Evolutionary conservation across 139 green algal genomes (phyloP).

Genomic region (Eudorina sp.): DNA sequence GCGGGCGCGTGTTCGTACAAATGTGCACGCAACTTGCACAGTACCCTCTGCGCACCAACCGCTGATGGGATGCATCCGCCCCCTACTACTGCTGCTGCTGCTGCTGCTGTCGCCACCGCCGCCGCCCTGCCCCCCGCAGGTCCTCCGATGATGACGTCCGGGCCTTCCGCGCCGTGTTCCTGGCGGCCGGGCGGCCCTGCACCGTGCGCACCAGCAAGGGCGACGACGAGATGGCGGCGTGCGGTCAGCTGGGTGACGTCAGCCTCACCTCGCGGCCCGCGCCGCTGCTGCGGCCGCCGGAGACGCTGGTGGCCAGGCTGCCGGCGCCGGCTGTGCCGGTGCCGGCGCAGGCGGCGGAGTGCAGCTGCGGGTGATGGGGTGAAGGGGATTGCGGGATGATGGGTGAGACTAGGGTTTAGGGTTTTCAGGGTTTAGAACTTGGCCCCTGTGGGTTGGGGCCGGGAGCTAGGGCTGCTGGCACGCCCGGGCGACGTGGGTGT

Average conservation of each 20-base stretch:
- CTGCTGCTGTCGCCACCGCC: too few relatives aligned
- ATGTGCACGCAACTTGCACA: too few relatives aligned
- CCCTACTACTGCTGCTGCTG: too few relatives aligned
- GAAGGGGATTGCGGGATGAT: too few relatives aligned
- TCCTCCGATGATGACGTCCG: slow-evolving; percentile 3
- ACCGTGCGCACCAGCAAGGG: slow-evolving; percentile 83
- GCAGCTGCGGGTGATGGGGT: background rate
- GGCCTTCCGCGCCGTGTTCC: slow-evolving; percentile 47
- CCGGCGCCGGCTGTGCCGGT: background rate
- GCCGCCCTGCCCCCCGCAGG: background rate
- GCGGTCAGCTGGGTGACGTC: slow-evolving; percentile 83
- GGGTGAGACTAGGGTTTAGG: too few relatives aligned
- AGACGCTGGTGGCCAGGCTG: slow-evolving; percentile 36
- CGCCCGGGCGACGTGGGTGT: too few relatives aligned
- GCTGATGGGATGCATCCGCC: too few relatives aligned
- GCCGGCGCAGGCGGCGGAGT: background rate
- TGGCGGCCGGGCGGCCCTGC: slow-evolving; percentile 75
- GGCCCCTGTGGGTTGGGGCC: too few relatives aligned
- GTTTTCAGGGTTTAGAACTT: too few relatives aligned
- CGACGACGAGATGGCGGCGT: slow-evolving; percentile 90
- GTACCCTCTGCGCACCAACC: too few relatives aligned
- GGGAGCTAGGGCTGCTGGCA: too few relatives aligned
- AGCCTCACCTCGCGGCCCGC: background rate
- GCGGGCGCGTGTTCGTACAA: too few relatives aligned
- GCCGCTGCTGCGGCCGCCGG: slow-evolving; percentile 48